Evolutionary conservation across 108 stramenopile species (phyloP).

Genomic region (Cylindrotheca fusiformis): DNA sequence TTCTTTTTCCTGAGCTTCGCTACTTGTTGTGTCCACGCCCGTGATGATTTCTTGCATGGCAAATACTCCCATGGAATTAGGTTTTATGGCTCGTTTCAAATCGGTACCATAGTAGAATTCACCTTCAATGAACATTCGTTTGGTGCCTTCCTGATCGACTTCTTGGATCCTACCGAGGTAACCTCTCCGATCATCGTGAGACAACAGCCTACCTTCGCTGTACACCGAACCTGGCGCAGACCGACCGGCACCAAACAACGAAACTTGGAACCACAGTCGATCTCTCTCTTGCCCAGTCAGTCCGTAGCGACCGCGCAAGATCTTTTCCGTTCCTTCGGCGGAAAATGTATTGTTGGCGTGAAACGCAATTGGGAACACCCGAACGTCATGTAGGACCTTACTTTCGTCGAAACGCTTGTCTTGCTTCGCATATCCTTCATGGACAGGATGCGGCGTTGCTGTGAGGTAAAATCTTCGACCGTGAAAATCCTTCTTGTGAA

Average conservation of each 20-base stretch:
- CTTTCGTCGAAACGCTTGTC: constrained; percentile 10
- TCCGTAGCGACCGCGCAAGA: constrained; percentile 15
- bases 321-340: constrained; percentile 22
- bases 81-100: background rate
- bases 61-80: constrained; percentile 10
- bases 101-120: constrained; percentile 13
- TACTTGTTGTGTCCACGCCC: background rate
- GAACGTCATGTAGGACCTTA: constrained; percentile 8
- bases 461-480: constrained; percentile 17
- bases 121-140: background rate
- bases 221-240: constrained; percentile 14
- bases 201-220: constrained; percentile 15
- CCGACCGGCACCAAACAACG: constrained; percentile 17
- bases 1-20: constrained; percentile 3
- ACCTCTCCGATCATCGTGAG: constrained; percentile 18
- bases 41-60: constrained; percentile 11
- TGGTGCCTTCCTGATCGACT: background rate
- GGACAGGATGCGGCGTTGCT: constrained; percentile 15
- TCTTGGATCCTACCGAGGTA: constrained; percentile 14
- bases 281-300: constrained; percentile 9
- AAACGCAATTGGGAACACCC: constrained; percentile 11
- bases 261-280: constrained; percentile 17
- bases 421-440: constrained; percentile 3
- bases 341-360: constrained; percentile 25
- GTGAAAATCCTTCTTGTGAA: constrained; percentile 9